Conservation (phyloP, 2,329 filamentous ascomycete species). For the Pyrenophora graminea region DNA sequence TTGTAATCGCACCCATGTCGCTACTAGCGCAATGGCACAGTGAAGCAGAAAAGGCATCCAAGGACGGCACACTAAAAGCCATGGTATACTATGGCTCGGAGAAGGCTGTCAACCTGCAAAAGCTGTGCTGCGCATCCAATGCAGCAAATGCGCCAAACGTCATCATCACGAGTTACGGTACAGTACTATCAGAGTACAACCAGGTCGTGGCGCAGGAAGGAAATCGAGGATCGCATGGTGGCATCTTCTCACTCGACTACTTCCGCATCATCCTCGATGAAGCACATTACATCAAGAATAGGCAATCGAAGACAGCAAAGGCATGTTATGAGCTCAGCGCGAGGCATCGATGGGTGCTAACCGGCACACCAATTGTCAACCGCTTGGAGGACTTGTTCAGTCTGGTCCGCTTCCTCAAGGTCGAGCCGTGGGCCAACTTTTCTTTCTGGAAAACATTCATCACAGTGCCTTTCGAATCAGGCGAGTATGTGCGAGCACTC, state of each 20-base stretch:
- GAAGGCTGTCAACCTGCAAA: conserved; percentile 76
- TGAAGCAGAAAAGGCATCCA: conserved; percentile 89
- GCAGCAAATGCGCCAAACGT: conserved; percentile 78
- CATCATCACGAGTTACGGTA: conserved; percentile 93
- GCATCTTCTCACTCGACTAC: conserved; percentile 90
- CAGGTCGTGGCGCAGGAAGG: conserved; percentile 70
- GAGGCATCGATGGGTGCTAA: conserved; percentile 88
- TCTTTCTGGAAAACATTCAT: conserved; percentile 99
- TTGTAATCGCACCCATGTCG: conserved; percentile 97
- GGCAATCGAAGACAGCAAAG: conserved; percentile 86
- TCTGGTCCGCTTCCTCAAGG: conserved; percentile 85
- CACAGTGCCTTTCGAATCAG: conserved; percentile 93
- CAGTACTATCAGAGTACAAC: conserved; percentile 86
- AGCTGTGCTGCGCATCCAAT: conserved; percentile 76
- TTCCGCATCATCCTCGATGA: conserved; percentile 96
- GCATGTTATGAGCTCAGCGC: conserved; percentile 91
- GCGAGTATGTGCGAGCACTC: conserved; percentile 88
- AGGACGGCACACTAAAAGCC: conserved; percentile 77
- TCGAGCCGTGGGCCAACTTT: conserved; percentile 98
- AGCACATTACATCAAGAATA: conserved; percentile 87
- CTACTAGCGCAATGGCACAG: conserved; percentile 96
- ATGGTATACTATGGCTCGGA: conserved; percentile 92
- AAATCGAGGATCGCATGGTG: conserved; percentile 64
- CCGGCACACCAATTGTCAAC: conserved; percentile 96
- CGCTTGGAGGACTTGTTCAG: conserved; percentile 93